Base-by-base conservation (phyloP, 257 asterid species). In the Petunia axillaris region DNA sequence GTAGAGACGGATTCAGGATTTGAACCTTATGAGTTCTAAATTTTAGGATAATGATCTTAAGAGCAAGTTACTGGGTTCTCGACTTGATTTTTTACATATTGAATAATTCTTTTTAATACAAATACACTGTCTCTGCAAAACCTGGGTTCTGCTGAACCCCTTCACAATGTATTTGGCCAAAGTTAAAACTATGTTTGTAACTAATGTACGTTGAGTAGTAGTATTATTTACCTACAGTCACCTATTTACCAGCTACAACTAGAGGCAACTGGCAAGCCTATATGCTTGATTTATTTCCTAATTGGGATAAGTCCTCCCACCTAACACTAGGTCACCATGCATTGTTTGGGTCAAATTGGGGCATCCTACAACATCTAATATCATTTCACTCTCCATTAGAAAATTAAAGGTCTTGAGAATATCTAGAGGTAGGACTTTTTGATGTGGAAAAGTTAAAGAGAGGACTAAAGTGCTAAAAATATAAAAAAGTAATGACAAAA, bases 281-380 rank as follows among this genome's bases (percentile, higher is more conserved):
- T 77, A 1, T 71, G 25, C 77, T 71, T 71, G 40, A 59, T 48
- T 78, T 60, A 16, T 82, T 82, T 81, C 81, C 79, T 78, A 25
- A 70, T 25, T 81, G 7, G 58, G 52, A 3, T 60, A 76, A 79
- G 48, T 54, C 64, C 60, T 54, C 62, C 80, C 40, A 65, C 83
- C 85, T 60, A 54, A 54, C 80, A 16, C 44, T 58, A 50, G 67
- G 41, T 48, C 60, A 38, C 14, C 36, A 52, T 10, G 70, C 76
- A 71, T 79, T 74, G 77, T 68, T 52, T 82, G 82, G 80, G 82
- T 43, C 66, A 55, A 78, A 64, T 68, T 73, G 62, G 60, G 62
- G 60, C 43, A 71, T 44, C 77, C 77, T 71, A 71, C 48, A 71
- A 71, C 25, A 10, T 71, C 44, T 48, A 48, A 35, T 16, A 15